Conservation (phyloP, 1,284 basidiomycete genomes). For the Puccinia triticina region DNA sequence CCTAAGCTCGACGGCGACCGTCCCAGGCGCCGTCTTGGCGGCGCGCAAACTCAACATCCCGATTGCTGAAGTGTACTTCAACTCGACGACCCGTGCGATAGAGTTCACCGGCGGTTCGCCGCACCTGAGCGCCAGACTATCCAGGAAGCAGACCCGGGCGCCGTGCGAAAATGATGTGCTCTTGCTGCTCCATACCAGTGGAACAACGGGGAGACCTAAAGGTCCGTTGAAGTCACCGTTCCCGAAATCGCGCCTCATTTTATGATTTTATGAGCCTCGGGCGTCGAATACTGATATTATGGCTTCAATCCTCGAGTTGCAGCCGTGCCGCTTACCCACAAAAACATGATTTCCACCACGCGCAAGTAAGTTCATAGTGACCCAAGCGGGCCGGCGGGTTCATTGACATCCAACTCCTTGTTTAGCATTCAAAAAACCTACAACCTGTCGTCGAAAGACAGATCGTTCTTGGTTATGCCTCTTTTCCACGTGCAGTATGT, state of each 20-base stretch:
- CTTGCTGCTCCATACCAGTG: slow-evolving; percentile 64
- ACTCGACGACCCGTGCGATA: neutral
- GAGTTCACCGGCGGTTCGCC: neutral
- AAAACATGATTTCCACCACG: slow-evolving; percentile 68
- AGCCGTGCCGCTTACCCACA: slow-evolving; percentile 69
- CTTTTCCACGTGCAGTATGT: slow-evolving; percentile 68
- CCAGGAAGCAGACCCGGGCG: neutral
- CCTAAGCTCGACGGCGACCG: neutral
- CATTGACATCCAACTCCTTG: neutral
- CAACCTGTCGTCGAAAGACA: slow-evolving; percentile 63
- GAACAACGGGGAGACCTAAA: slow-evolving; percentile 68
- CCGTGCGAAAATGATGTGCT: slow-evolving; percentile 34
- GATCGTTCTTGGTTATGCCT: slow-evolving; percentile 69
- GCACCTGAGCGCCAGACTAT: neutral
- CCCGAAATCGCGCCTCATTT: neutral
- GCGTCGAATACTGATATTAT: neutral
- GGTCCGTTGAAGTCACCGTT: slow-evolving; percentile 53
- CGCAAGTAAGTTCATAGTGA: slow-evolving; percentile 61
- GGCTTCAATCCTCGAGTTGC: slow-evolving; percentile 55
- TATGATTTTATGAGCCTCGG: neutral
- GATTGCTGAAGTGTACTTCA: slow-evolving; percentile 41
- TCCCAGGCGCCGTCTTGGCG: slow-evolving; percentile 40
- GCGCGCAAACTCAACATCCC: slow-evolving; percentile 39
- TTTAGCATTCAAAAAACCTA: slow-evolving; percentile 65
- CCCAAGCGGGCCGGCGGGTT: slow-evolving; percentile 37